Evolutionary conservation across 345 rosid genomes (phyloP).

Genomic region (Diplotaxis tenuifolia): DNA sequence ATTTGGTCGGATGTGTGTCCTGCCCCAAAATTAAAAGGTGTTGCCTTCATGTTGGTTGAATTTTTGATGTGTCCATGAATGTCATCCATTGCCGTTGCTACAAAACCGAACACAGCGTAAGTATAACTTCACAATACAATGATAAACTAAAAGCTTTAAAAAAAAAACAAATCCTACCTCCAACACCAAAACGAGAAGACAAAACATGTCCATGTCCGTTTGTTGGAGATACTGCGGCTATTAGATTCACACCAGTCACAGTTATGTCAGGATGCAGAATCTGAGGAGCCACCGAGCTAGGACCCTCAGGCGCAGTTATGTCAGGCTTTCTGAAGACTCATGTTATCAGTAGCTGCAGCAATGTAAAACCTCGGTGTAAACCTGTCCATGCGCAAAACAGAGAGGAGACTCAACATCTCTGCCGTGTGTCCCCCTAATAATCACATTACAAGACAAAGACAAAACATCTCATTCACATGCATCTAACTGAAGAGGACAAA

Average conservation of each 20-base stretch:
- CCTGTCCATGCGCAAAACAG: slow-evolving; percentile 56
- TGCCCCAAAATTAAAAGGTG: slow-evolving; percentile 73
- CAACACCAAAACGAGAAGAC: background rate
- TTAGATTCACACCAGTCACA: slow-evolving; percentile 79
- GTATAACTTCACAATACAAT: background rate
- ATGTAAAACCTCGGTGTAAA: slow-evolving; percentile 73
- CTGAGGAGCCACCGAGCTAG: slow-evolving; percentile 55
- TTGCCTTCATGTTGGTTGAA: slow-evolving; percentile 44
- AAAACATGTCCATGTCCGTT: slow-evolving; percentile 24
- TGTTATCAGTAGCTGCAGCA: slow-evolving; percentile 89
- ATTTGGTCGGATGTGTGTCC: slow-evolving; percentile 86
- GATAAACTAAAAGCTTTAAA: background rate
- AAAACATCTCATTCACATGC: background rate
- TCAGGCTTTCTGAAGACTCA: slow-evolving; percentile 96
- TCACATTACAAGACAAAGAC: background rate
- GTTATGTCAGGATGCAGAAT: slow-evolving; percentile 79
- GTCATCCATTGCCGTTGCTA: slow-evolving; percentile 63
- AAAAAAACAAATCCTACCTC: background rate
- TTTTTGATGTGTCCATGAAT: slow-evolving; percentile 44
- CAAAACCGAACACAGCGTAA: background rate
- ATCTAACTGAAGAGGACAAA: background rate
- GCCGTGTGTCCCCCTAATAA: slow-evolving; percentile 91
- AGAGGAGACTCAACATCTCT: slow-evolving; percentile 82
- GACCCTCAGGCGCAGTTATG: no score
- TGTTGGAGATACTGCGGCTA: slow-evolving; percentile 70